Evolutionary conservation across 345 rosid species (phyloP).

Genomic region (Rhizophora mangle): DNA sequence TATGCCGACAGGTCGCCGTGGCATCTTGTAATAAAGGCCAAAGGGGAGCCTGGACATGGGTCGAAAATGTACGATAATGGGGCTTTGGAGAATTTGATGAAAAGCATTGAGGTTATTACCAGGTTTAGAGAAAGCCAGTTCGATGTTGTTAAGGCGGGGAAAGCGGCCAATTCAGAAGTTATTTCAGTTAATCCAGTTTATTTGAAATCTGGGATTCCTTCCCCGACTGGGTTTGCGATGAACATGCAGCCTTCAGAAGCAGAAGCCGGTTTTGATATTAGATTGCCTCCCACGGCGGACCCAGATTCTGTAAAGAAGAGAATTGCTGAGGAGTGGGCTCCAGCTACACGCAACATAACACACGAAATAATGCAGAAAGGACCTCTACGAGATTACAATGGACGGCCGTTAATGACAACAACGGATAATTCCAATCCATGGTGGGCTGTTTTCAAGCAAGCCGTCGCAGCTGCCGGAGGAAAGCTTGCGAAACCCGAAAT

Average conservation of each 20-base stretch:
- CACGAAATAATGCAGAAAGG: conserved; percentile 56
- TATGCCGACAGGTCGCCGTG: conserved; percentile 73
- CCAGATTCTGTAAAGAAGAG: conserved; percentile 55
- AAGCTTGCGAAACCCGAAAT: conserved; percentile 82
- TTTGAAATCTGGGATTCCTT: conserved; percentile 73
- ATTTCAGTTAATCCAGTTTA: conserved; percentile 84
- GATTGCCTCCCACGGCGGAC: conserved; percentile 77
- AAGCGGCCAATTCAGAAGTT: conserved; percentile 61
- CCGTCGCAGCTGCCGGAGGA: conserved; percentile 68
- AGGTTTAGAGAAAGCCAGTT: conserved; percentile 72
- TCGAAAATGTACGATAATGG: conserved; percentile 73
- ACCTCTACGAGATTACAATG: conserved; percentile 52
- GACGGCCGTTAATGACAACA: conserved; percentile 59
- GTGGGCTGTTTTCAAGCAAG: conserved; percentile 80
- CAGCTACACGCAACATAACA: conserved; percentile 68
- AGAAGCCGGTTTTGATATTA: conserved; percentile 83
- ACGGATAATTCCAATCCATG: conserved; percentile 78
- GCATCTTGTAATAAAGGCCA: conserved; percentile 51
- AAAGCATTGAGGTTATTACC: conserved; percentile 60
- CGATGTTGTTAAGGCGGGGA: conserved; percentile 73
- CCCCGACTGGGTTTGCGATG: conserved; percentile 78
- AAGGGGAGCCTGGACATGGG: conserved; percentile 76
- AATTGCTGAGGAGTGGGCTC: conserved; percentile 89
- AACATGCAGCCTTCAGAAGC: conserved; percentile 94
- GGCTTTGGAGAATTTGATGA: conserved; percentile 91